These are phyloP conservation scores for Zalerion maritima DNA, from an alignment of 495 filamentous ascomycete genomes.

Conservation along the genomic window DNA sequence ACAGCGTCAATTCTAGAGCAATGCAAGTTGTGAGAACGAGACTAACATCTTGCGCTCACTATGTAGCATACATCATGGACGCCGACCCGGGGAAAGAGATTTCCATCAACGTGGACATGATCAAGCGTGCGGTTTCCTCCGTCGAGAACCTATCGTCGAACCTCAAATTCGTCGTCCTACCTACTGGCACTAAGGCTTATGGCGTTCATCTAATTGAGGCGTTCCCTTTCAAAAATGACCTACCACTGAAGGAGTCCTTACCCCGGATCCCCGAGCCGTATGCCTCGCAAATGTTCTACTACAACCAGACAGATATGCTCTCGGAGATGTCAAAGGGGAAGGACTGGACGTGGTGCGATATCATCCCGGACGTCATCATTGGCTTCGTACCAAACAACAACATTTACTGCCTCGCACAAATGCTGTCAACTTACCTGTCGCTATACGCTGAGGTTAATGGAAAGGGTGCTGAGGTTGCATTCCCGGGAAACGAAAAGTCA, in stretches of 20 bases:
- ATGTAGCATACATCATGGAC: slow-evolving; percentile 16
- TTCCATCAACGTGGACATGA: slow-evolving; percentile 19
- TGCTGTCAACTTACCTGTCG: slow-evolving; percentile 21
- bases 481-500: slow-evolving; percentile 19
- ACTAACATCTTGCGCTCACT: not conserved
- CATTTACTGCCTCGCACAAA: slow-evolving; percentile 25
- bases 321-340: slow-evolving; percentile 16
- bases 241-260: slow-evolving; percentile 19
- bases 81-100: slow-evolving; percentile 14
- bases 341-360: slow-evolving; percentile 29
- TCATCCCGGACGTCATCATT: slow-evolving; percentile 29
- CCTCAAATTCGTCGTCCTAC: slow-evolving; percentile 22
- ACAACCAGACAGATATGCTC: slow-evolving; percentile 19
- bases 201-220: slow-evolving; percentile 21
- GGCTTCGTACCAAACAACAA: slow-evolving; percentile 28
- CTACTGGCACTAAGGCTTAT: slow-evolving; percentile 24
- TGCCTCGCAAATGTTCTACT: slow-evolving; percentile 22
- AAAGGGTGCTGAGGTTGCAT: slow-evolving; percentile 16
- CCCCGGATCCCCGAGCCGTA: slow-evolving; percentile 20
- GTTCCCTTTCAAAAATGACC: slow-evolving; percentile 20
- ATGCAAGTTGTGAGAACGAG: not conserved
- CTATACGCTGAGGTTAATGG: slow-evolving; percentile 24
- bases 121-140: slow-evolving; percentile 6
- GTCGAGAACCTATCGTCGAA: slow-evolving; percentile 12
- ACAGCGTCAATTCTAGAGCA: not conserved